Evolutionary conservation across 2,329 filamentous ascomycete genomes (phyloP).

Genomic region (Boeremia lycopersici): DNA sequence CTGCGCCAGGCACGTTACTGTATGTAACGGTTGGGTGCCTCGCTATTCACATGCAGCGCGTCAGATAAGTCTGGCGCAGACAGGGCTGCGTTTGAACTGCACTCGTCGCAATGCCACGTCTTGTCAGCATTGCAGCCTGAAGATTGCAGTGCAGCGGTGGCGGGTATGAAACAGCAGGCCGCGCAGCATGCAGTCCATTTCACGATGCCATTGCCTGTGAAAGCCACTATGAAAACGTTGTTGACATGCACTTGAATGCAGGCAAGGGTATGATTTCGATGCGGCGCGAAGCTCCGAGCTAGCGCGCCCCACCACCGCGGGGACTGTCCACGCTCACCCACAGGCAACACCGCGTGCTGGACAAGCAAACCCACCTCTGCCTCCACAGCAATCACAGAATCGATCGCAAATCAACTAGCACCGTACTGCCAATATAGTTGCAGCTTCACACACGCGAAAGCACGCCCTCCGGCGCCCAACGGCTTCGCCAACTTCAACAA

Average conservation of each 20-base stretch:
- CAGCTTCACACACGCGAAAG: conserved; percentile 3
- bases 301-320: conserved; percentile 9
- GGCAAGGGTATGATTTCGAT: neutral
- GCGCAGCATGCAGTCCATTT: too few relatives aligned
- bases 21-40: neutral
- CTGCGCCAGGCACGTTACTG: neutral
- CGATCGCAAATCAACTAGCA: neutral
- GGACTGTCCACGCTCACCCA: conserved; percentile 12
- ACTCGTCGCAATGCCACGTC: neutral
- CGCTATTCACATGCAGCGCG: neutral
- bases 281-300: conserved; percentile 14
- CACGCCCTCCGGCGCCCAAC: neutral
- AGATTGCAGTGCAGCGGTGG: neutral
- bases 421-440: neutral
- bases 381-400: conserved; percentile 7
- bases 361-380: conserved; percentile 22
- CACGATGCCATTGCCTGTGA: too few relatives aligned
- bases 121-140: neutral
- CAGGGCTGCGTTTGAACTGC: neutral
- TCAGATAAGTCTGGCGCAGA: neutral
- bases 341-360: conserved; percentile 25
- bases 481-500: neutral
- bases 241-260: neutral
- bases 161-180: too few relatives aligned
- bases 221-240: too few relatives aligned